Evolutionary conservation across 305 asterid species (phyloP).

Genomic region (Rubia occidens): DNA sequence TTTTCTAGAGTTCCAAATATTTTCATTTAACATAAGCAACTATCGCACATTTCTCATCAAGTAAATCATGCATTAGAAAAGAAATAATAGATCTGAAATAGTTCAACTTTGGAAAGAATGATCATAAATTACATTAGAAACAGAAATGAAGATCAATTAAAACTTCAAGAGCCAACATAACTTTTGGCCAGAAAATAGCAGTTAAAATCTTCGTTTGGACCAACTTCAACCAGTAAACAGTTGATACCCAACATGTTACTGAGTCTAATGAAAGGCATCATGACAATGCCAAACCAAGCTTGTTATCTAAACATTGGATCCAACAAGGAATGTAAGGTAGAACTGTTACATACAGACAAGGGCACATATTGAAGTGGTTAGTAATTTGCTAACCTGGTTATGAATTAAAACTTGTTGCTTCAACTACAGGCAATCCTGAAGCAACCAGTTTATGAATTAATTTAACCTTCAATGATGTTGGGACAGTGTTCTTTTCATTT

Average conservation of each 20-base stretch:
- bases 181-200: slow-evolving; percentile 2
- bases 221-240: too few species aligned
- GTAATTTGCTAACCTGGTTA: too few species aligned
- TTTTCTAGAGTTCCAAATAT: not conserved
- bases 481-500: slow-evolving; percentile 75
- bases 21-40: not conserved
- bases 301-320: too few species aligned
- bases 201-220: not conserved
- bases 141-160: not conserved
- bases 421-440: slow-evolving; percentile 77
- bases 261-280: too few species aligned
- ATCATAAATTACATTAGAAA: not conserved
- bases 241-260: too few species aligned
- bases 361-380: too few species aligned
- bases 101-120: not conserved
- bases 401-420: slow-evolving; percentile 93
- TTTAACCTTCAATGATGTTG: slow-evolving; percentile 66
- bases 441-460: slow-evolving; percentile 66
- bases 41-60: slow-evolving; percentile 1
- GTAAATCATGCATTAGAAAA: not conserved
- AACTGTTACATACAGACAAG: too few species aligned
- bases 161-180: not conserved
- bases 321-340: too few species aligned
- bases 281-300: too few species aligned
- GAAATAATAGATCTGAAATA: not conserved